A percentile compares a stretch with the other conserved stretches of the same genome.
Conservation (phyloP, 768 basidiomycete species). For the Russula olivacea region DNA sequence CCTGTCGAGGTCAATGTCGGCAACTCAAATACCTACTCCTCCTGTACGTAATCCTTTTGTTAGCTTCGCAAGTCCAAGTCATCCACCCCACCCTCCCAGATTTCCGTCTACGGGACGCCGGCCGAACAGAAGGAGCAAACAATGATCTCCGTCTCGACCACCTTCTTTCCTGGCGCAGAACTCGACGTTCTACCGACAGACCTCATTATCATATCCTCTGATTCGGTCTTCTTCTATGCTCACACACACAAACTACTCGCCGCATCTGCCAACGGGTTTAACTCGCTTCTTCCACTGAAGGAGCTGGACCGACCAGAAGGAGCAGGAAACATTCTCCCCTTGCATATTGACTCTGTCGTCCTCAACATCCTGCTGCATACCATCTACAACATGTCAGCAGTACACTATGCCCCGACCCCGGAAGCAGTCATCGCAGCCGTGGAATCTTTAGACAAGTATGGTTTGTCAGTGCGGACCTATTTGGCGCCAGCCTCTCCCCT, state of each 20-base stretch:
- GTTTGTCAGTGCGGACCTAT: conserved; percentile 45
- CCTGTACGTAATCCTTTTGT: conserved; percentile 41
- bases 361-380: conserved; percentile 71
- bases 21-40: conserved; percentile 44
- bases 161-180: conserved; percentile 67
- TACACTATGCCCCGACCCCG: conserved; percentile 67
- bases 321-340: conserved; percentile 47
- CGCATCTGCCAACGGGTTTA: conserved; percentile 61
- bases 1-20: conserved; percentile 13
- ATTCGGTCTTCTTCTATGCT: conserved; percentile 81
- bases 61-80: conserved; percentile 8
- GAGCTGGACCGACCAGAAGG: conserved; percentile 35
- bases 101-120: conserved; percentile 34
- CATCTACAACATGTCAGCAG: conserved; percentile 65
- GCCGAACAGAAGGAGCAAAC: conserved; percentile 38
- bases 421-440: conserved; percentile 53
- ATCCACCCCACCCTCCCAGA: conserved; percentile 25
- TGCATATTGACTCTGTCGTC: conserved; percentile 54
- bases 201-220: conserved; percentile 59
- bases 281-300: conserved; percentile 46
- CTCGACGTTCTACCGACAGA: conserved; percentile 54
- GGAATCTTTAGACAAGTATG: conserved; percentile 52
- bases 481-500: conserved; percentile 51
- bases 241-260: conserved; percentile 53
- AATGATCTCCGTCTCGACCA: conserved; percentile 74